A percentile compares a stretch with the other conserved stretches of the same genome.
Evolutionary conservation across 345 rosid genomes (phyloP).

Genomic region (Jatropha curcas): DNA sequence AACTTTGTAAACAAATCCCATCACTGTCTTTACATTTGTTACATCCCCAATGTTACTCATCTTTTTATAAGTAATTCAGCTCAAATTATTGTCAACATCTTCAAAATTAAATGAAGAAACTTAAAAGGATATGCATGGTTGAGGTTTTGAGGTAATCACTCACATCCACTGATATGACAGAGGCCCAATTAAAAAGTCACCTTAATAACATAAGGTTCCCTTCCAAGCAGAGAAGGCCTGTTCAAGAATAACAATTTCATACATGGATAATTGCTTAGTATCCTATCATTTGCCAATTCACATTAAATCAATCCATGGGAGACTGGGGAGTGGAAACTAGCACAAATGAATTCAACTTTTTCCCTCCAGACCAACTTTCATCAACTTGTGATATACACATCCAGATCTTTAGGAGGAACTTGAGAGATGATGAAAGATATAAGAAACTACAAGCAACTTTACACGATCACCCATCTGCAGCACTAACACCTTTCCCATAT

Average conservation of each 20-base stretch:
- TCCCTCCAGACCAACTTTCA: background rate
- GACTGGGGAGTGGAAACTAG: background rate
- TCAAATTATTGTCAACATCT: background rate
- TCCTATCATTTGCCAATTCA: background rate
- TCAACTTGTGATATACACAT: background rate
- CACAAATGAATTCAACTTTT: background rate
- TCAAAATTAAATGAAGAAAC: background rate
- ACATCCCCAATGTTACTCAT: background rate
- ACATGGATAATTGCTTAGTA: background rate
- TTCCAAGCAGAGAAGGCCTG: background rate
- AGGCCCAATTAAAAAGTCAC: background rate
- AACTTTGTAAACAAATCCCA: background rate
- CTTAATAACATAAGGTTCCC: background rate
- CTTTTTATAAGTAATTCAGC: background rate
- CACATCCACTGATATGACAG: background rate
- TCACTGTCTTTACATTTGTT: background rate
- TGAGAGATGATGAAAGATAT: background rate
- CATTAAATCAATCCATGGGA: background rate
- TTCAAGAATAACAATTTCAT: background rate
- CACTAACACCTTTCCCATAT: background rate
- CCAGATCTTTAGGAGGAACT: background rate
- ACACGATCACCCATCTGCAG: background rate
- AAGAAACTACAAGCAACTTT: background rate
- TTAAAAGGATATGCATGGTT: no score
- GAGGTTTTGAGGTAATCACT: background rate